Evolutionary conservation across 164 flowering plant species (phyloP).

Genomic region (Litsea cubeba): DNA sequence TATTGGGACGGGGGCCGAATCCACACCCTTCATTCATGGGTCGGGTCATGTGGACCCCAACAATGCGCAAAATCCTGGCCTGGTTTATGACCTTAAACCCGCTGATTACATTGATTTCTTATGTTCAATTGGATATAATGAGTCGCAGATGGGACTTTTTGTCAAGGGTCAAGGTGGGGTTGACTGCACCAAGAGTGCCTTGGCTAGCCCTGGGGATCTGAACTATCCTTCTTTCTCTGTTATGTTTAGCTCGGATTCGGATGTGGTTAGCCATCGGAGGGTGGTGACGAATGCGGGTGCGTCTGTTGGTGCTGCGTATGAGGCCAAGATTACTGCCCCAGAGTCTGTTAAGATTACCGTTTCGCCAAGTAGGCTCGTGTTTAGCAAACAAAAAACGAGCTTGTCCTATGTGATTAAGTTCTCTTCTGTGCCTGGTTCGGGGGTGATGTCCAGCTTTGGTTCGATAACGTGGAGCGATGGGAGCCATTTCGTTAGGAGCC

Average conservation of each 20-base stretch:
- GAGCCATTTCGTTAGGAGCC: slow-evolving; percentile 63
- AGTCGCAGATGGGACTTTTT: slow-evolving; percentile 41
- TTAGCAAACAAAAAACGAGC: slow-evolving; percentile 30
- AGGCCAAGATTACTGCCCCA: slow-evolving; percentile 49
- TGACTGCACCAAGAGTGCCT: slow-evolving; percentile 27
- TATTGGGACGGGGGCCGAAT: slow-evolving; percentile 57
- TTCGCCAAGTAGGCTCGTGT: slow-evolving; percentile 59
- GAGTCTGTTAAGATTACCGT: slow-evolving; percentile 47
- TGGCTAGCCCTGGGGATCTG: slow-evolving; percentile 58
- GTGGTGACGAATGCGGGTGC: slow-evolving; percentile 71
- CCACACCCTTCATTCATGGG: slow-evolving; percentile 64
- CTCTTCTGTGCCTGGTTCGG: slow-evolving; percentile 4
- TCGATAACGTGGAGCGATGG: slow-evolving; percentile 81
- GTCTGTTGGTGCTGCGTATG: slow-evolving; percentile 44
- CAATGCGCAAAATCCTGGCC: slow-evolving; percentile 73
- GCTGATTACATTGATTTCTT: slow-evolving; percentile 63
- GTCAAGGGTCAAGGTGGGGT: slow-evolving; percentile 21
- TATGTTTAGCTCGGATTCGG: slow-evolving; percentile 26
- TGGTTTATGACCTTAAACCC: slow-evolving; percentile 52
- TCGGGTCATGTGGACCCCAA: slow-evolving; percentile 91
- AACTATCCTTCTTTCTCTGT: slow-evolving; percentile 89
- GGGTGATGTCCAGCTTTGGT: slow-evolving; percentile 34
- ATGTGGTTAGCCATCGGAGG: slow-evolving; percentile 45
- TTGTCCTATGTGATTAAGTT: slow-evolving; percentile 60
- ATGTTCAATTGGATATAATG: slow-evolving; percentile 60